Evolutionary conservation across 805 yeast genomes (phyloP).

Genomic region (Saccharomycopsis vini): DNA sequence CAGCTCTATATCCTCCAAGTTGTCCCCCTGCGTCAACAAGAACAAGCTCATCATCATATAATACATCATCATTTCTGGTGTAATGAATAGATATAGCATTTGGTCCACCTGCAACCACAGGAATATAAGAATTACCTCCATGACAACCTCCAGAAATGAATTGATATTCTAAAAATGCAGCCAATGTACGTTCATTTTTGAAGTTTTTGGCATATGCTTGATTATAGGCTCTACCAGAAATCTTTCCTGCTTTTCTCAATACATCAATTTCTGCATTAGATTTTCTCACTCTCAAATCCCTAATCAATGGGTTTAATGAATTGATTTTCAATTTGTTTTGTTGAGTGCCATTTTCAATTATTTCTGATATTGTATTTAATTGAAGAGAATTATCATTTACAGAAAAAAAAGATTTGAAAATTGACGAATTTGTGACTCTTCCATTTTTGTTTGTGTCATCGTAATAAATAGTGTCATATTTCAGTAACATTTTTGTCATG

Average conservation of each 20-base stretch:
- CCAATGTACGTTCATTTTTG: constrained; percentile 66
- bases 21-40: constrained; percentile 94
- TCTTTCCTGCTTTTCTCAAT: constrained; percentile 75
- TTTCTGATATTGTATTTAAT: constrained; percentile 24
- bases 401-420: constrained; percentile 11
- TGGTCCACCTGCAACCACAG: constrained; percentile 92
- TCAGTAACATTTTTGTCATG: constrained; percentile 37
- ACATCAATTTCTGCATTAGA: constrained; percentile 66
- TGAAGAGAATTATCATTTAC: constrained; percentile 21
- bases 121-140: constrained; percentile 80
- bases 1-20: constrained; percentile 90
- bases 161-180: constrained; percentile 71
- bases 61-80: constrained; percentile 79
- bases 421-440: neutral
- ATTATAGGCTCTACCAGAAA: constrained; percentile 78
- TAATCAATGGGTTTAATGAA: constrained; percentile 35
- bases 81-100: constrained; percentile 91
- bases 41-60: constrained; percentile 71
- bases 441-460: constrained; percentile 29
- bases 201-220: constrained; percentile 65
- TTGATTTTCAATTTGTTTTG: constrained; percentile 30
- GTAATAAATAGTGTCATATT: constrained; percentile 45
- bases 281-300: constrained; percentile 57
- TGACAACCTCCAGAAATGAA: constrained; percentile 78
- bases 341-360: constrained; percentile 22